These are phyloP conservation scores for Ophioceras dolichostomum DNA, from an alignment of 2,329 filamentous ascomycete genomes.

Conservation along the genomic window DNA sequence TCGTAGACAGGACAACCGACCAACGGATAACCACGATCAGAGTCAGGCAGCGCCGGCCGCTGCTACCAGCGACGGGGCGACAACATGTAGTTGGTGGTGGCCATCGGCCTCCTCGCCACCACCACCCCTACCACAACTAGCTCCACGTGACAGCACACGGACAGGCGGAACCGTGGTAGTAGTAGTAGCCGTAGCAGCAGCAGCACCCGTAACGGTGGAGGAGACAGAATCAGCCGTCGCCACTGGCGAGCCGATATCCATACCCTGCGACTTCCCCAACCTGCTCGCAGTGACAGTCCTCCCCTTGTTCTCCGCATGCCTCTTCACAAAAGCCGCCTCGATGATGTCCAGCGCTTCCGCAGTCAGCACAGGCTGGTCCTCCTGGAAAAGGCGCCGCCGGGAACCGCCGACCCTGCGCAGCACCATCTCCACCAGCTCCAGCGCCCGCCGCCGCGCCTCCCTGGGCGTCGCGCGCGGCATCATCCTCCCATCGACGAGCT, in stretches of 20 bases:
- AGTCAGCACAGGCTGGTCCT: not conserved
- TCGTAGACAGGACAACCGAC: no score
- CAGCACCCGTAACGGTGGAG: not conserved
- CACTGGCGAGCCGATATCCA: not conserved
- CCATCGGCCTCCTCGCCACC: no score
- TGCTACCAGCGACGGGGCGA: no score
- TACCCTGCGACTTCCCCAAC: no score
- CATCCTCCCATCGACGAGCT: not conserved
- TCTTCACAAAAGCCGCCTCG: not conserved
- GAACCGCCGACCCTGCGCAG: not conserved
- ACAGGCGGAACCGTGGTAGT: not conserved
- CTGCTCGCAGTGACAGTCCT: no score
- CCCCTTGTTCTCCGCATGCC: not conserved
- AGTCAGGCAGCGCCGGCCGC: no score
- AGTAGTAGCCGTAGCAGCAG: not conserved
- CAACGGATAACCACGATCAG: no score
- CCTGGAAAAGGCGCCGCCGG: not conserved
- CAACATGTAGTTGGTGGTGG: no score
- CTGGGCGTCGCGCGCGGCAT: not conserved
- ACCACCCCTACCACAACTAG: no score
- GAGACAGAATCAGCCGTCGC: not conserved
- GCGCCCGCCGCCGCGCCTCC: not conserved
- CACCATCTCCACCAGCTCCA: not conserved
- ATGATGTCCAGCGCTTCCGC: not conserved
- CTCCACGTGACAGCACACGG: no score